phyloP scores from a whole-genome alignment of 179 eudicot genomes.

The Camellia oleifera region DNA sequence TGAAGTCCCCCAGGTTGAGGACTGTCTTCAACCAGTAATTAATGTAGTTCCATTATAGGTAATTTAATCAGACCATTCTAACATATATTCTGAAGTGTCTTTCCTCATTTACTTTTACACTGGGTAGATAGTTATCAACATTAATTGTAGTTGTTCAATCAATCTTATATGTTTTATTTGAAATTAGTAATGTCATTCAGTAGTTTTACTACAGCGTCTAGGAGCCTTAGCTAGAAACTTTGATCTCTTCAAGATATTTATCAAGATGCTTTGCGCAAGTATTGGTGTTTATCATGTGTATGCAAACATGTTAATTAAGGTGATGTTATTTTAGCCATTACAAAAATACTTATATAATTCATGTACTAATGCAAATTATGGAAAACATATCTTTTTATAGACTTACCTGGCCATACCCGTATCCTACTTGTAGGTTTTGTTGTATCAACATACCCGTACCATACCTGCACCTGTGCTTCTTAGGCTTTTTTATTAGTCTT shows the following conservation, averaged over 20 bases:
- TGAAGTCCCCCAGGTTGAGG: constrained; percentile 71
- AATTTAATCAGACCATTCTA: constrained; percentile 5
- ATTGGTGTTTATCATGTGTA: not conserved
- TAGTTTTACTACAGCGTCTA: not conserved
- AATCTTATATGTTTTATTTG: not conserved
- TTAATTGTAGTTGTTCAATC: not conserved
- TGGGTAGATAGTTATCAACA: not conserved
- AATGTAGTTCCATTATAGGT: constrained; percentile 95
- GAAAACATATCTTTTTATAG: not conserved
- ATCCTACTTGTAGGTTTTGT: not conserved
- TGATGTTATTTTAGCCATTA: not conserved
- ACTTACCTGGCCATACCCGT: not conserved
- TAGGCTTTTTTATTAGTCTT: not conserved
- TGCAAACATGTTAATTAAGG: not conserved
- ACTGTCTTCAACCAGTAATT: constrained; percentile 91
- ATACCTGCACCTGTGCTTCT: not conserved
- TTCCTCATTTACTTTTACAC: not conserved
- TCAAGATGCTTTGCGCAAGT: not conserved
- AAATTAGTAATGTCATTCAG: not conserved
- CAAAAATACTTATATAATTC: not conserved
- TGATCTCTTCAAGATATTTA: not conserved
- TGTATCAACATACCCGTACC: too few relatives aligned
- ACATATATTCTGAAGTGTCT: not conserved
- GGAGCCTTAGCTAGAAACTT: constrained; percentile 6
- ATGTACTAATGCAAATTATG: not conserved